Evolutionary conservation across 495 filamentous ascomycete genomes (phyloP), one percentile per base, ranked within the genome.

Genomic region (Penicillium daleae): DNA sequence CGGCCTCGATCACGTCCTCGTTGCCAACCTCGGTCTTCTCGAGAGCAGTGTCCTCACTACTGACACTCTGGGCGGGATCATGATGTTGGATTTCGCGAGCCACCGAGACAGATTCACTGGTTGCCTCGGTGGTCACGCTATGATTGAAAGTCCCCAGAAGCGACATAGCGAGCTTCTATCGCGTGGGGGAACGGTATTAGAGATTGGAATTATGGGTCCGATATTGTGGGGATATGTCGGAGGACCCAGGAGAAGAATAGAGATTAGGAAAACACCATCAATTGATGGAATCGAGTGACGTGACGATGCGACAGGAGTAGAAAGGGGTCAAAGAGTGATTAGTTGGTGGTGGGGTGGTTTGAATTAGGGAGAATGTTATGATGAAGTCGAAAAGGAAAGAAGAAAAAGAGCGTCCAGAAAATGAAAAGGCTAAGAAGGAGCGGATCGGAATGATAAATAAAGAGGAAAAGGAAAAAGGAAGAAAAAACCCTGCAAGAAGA

Each of bases 111-210:
- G 68, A 50, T 51, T 62, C 32, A 2, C 65, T 44, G n/a, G 48
- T 42, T 10, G 21, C 19, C 40, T 66, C 58, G n/a, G 69, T 64
- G 27, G 69, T 64, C 13, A 72, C 22, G 61, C 74, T 75, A 27
- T 75, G 64, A 62, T 78, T 80, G 19, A 80, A 56, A 3, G 72
- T 77, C 67, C 76, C 76, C 48, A 78, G 53, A 32, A 78, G 69
- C 59, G 76, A 78, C 77, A 80, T 80, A 64, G 56, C 69, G 65
- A 53, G 59, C 61, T 59, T 52, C 29, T 37, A 6, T 19, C n/a
- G 40, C 19, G 49, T 55, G 57, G 33, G 32, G 24, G 17, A 17
- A 31, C 3, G 7, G 22, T 24, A 57, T 46, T 57, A 40, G 39
- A 32, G n/a, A 37, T 19, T 33, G 33, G n/a, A 24, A 40, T 4